Evolutionary conservation across 164 flowering plant genomes (phyloP), one percentile per base, ranked within the genome.

Genomic region (Tetracentron sinense): DNA sequence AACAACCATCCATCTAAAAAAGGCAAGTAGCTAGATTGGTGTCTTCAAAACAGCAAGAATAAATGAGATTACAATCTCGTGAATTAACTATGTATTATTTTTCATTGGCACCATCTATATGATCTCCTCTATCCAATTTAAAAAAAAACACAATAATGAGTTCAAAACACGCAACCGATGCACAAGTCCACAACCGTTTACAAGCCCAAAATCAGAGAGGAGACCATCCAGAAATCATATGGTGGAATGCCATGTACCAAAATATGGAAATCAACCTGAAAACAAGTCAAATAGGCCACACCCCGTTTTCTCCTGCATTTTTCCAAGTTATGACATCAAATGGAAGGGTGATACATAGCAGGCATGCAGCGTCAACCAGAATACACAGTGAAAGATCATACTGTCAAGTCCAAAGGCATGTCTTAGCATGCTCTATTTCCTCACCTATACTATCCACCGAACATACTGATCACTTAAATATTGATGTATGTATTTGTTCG

Each of bases 301-400:
- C 28, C 22, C 8, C 38, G 8, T 33, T 8, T 33, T 28, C 92
- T 83, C 88, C 92, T 87, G 78, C 68, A 68, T 33, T 49, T 49
- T 53, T 64, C 3, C 29, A 31, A 8, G 42, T 14, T n/a, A 20
- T 1, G 27, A 5, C 1, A 14, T 28, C 58, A 66, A 57, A 51
- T 15, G 52, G 26, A 16, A 48, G n/a, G 42, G 6, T 31, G 56
- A 55, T n/a, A 54, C n/a, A 6, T n/a, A 14, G 58, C n/a, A 10
- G 27, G 15, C 19, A n/a, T 60, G 14, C 57, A 51, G 21, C 1
- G 54, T 26, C 16, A 17, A 35, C 21, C 20, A 63, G 16, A 56
- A 12, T 30, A 56, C 31, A 8, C 15, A 35, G 8, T 33, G 38
- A 33, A 33, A 33, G 38, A 8, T 33, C 8, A 33, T 33, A 4